These are phyloP conservation scores for Ochetophila trinervis DNA, from an alignment of 306 rosid genomes.

Conservation along the genomic window DNA sequence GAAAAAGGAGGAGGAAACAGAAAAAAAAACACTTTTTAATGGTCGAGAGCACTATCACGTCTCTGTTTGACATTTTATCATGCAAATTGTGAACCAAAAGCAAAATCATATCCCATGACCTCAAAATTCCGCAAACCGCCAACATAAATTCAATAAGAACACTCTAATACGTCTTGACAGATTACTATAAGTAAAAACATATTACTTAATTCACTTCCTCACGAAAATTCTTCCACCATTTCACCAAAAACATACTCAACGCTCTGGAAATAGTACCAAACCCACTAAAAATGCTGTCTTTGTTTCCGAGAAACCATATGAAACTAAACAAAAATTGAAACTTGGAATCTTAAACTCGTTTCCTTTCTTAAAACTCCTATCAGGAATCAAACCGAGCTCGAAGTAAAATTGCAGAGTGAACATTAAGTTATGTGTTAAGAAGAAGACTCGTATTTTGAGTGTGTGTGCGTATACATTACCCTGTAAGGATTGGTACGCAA, in stretches of 20 bases:
- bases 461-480: neutral
- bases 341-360: neutral
- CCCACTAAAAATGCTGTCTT: neutral
- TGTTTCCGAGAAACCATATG: constrained; percentile 1
- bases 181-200: neutral
- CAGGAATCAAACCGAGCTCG: constrained; percentile 17
- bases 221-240: neutral
- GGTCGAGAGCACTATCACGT: neutral
- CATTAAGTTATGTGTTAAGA: neutral
- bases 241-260: constrained; percentile 1
- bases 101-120: neutral
- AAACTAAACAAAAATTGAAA: neutral
- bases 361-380: neutral
- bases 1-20: neutral
- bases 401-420: neutral
- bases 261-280: neutral
- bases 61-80: constrained; percentile 36
- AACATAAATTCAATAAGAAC: neutral
- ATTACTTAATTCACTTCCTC: constrained; percentile 2
- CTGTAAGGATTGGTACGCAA: constrained; percentile 53
- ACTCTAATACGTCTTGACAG: neutral
- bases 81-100: constrained; percentile 24
- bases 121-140: neutral
- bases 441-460: neutral
- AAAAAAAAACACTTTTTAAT: neutral